Conservation (phyloP, 768 basidiomycete genomes). For the Pleurotus pulmonarius region DNA sequence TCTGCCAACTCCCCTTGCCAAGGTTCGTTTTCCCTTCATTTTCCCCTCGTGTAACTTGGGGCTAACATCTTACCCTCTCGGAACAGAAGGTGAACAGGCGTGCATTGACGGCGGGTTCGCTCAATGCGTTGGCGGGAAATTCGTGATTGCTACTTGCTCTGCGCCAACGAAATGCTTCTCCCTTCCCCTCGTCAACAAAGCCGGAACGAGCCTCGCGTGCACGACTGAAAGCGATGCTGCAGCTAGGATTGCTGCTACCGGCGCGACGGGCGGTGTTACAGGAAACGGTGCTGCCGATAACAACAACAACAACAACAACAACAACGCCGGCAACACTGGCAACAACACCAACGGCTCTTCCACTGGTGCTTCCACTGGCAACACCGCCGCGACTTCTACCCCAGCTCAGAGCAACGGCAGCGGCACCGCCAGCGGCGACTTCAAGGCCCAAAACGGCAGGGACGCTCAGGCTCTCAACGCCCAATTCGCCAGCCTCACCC, state of each 20-base stretch:
- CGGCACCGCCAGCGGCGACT: constrained; percentile 13
- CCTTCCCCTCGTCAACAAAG: constrained; percentile 50
- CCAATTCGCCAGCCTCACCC: constrained; percentile 35
- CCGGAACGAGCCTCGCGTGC: constrained; percentile 52
- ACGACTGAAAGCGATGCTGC: constrained; percentile 17
- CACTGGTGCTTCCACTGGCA: not conserved
- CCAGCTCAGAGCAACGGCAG: not conserved
- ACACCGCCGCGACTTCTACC: not conserved
- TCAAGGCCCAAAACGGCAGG: constrained; percentile 30
- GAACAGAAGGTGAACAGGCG: constrained; percentile 34
- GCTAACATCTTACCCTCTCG: constrained; percentile 24
- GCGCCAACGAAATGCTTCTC: constrained; percentile 39
- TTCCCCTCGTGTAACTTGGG: not conserved
- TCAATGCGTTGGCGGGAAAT: constrained; percentile 49
- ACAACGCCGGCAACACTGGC: not conserved
- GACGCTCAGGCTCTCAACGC: constrained; percentile 35
- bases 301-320: not conserved
- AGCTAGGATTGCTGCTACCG: constrained; percentile 16
- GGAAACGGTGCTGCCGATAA: constrained; percentile 16
- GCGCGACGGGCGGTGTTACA: constrained; percentile 35
- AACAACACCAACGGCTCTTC: not conserved
- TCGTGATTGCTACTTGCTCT: constrained; percentile 34
- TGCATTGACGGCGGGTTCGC: constrained; percentile 45
- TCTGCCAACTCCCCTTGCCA: constrained; percentile 43
- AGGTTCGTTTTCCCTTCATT: constrained; percentile 13